A percentile compares a stretch with the other conserved stretches of the same genome.
These are phyloP conservation scores for Aurinia saxatilis DNA, from an alignment of 345 rosid genomes.

Conservation along the genomic window DNA sequence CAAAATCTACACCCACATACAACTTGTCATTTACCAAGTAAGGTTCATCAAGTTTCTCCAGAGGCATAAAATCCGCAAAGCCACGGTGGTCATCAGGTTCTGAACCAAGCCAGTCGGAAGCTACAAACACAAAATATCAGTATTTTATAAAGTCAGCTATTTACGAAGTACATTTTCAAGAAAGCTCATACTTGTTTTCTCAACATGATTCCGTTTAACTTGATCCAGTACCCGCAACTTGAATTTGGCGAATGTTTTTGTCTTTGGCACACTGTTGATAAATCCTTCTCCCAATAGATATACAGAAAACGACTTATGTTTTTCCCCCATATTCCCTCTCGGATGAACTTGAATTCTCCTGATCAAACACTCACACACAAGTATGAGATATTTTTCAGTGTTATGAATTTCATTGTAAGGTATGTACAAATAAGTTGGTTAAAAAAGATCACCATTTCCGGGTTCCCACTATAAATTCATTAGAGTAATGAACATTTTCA, in stretches of 20 bases:
- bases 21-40: constrained; percentile 10
- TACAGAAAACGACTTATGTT: constrained; percentile 15
- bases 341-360: constrained; percentile 21
- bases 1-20: constrained; percentile 21
- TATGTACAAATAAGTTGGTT: not conserved
- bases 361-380: not conserved
- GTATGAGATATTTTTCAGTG: not conserved
- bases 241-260: not conserved
- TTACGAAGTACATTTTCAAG: not conserved
- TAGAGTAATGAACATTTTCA: not conserved
- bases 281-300: constrained; percentile 4
- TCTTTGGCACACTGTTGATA: not conserved
- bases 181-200: not conserved
- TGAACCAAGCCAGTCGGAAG: not conserved
- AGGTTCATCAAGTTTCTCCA: not conserved
- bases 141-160: not conserved
- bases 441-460: constrained; percentile 8
- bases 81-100: not conserved
- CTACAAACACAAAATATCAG: not conserved
- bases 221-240: constrained; percentile 18
- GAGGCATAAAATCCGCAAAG: constrained; percentile 13
- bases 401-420: not conserved
- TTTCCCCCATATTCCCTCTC: not conserved
- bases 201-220: not conserved
- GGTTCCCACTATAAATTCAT: constrained; percentile 23